These are phyloP conservation scores for Candida namnaoensis DNA, from an alignment of 805 yeast species.

Conservation along the genomic window DNA sequence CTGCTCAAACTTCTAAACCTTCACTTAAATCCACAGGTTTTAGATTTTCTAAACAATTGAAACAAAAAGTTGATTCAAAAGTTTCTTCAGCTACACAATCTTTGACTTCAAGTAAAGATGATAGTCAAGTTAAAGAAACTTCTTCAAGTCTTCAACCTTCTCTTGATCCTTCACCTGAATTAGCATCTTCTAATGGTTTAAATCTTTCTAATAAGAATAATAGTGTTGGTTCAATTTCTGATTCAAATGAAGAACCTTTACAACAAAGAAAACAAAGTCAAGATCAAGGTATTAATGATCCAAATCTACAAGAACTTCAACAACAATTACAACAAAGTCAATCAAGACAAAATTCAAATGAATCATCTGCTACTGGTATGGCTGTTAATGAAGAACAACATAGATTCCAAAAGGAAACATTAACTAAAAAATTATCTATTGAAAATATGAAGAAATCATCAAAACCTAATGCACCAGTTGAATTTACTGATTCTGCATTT, in stretches of 20 bases:
- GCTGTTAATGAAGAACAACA: conserved; percentile 8
- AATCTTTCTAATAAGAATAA: background rate
- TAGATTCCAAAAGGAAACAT: conserved; percentile 11
- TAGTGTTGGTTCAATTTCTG: too few species aligned
- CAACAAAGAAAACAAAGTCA: too few species aligned
- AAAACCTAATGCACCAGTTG: conserved; percentile 47
- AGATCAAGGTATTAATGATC: too few species aligned
- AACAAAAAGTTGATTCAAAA: background rate
- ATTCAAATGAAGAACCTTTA: too few species aligned
- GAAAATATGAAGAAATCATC: conserved; percentile 25
- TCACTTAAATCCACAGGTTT: background rate
- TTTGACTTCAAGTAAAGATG: too few species aligned
- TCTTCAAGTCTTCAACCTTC: background rate
- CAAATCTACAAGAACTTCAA: too few species aligned
- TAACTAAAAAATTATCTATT: conserved; percentile 19
- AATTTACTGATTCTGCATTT: conserved; percentile 71
- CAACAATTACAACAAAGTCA: too few species aligned
- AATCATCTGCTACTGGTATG: background rate
- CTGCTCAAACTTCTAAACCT: background rate
- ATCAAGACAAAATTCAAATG: too few species aligned
- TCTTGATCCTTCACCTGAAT: background rate
- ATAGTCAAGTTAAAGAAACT: too few species aligned
- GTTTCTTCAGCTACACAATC: too few species aligned
- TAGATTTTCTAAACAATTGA: background rate
- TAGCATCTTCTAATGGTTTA: background rate